Conservation (phyloP, 83 land plant species). For the Isoetes engelmannii region DNA sequence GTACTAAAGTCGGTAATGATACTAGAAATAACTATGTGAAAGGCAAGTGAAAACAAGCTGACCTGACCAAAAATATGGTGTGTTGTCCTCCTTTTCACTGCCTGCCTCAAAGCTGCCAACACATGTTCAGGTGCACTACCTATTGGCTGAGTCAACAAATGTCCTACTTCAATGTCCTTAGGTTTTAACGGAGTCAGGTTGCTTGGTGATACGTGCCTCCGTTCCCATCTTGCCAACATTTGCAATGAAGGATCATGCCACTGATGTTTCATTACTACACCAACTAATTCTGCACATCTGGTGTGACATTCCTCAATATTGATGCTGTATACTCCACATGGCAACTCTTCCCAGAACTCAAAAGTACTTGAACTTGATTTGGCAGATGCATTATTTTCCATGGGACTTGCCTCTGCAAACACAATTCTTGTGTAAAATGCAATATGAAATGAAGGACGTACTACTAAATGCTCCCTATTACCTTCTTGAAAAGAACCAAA, state of each 20-base stretch:
- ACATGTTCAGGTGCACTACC: slow-evolving; percentile 31
- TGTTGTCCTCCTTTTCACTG: slow-evolving; percentile 56
- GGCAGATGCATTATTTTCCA: too few species aligned
- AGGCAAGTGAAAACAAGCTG: slow-evolving; percentile 10
- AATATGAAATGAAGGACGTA: too few species aligned
- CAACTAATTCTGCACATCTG: slow-evolving; percentile 13
- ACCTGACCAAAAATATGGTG: slow-evolving; percentile 19
- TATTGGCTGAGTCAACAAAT: neutral
- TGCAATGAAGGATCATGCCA: slow-evolving; percentile 49
- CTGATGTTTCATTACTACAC: slow-evolving; percentile 44
- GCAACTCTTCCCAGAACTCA: slow-evolving; percentile 78
- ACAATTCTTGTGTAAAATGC: too few species aligned
- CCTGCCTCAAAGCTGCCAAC: slow-evolving; percentile 45
- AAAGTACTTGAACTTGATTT: neutral
- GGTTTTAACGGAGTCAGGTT: slow-evolving; percentile 29
- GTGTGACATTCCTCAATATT: neutral
- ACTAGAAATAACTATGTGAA: neutral
- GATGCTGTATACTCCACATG: slow-evolving; percentile 79
- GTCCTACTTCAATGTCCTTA: neutral
- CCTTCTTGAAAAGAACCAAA: too few species aligned
- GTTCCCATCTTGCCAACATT: slow-evolving; percentile 60
- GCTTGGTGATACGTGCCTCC: slow-evolving; percentile 26
- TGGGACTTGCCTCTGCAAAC: too few species aligned
- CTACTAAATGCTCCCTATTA: too few species aligned
- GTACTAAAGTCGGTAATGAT: neutral